A percentile compares a stretch with the other conserved stretches of the same genome.
phyloP scores from a whole-genome alignment of 2,329 filamentous ascomycete species.

The Thielaviopsis ethacetica region DNA sequence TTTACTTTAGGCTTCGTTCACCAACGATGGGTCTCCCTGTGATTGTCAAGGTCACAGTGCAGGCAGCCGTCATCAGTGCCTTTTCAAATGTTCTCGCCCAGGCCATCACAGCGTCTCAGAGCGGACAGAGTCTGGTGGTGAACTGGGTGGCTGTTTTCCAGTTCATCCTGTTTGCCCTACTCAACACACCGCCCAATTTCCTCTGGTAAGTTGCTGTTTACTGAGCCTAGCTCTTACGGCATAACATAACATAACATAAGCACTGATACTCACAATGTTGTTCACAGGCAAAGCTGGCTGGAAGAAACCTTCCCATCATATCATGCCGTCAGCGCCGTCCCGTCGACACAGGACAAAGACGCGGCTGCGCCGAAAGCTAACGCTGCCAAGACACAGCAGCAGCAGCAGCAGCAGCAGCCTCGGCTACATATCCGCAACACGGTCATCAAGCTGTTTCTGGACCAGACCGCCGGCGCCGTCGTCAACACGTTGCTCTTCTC shows the following conservation, averaged over 20 bases:
- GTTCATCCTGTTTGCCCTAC: slow-evolving; percentile 56
- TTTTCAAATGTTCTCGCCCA: slow-evolving; percentile 62
- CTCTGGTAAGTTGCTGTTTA: slow-evolving; percentile 55
- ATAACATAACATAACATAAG: no score
- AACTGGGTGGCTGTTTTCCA: slow-evolving; percentile 55
- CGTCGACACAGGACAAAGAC: slow-evolving; percentile 18
- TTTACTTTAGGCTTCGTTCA: background rate
- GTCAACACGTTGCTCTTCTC: slow-evolving; percentile 51
- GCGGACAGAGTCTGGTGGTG: slow-evolving; percentile 35
- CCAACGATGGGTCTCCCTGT: slow-evolving; percentile 22
- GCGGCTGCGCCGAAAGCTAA: slow-evolving; percentile 23
- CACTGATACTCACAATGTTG: no score
- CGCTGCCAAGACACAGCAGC: slow-evolving; percentile 22
- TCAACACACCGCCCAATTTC: slow-evolving; percentile 71
- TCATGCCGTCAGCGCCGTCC: slow-evolving; percentile 17
- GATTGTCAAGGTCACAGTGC: slow-evolving; percentile 43
- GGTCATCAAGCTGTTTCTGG: slow-evolving; percentile 47
- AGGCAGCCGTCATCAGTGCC: slow-evolving; percentile 47
- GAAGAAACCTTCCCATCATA: slow-evolving; percentile 59
- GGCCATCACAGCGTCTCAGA: slow-evolving; percentile 44
- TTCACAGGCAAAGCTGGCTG: slow-evolving; percentile 62
- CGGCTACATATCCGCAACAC: slow-evolving; percentile 42
- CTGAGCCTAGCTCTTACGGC: no score
- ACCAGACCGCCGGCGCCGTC: slow-evolving; percentile 50
- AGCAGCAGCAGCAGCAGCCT: slow-evolving; percentile 16